Percentiles rank a stretch among this genome's conserved stretches.
Evolutionary conservation across 2,329 filamentous ascomycete genomes (phyloP).

Genomic region (Exserohilum rostratum): DNA sequence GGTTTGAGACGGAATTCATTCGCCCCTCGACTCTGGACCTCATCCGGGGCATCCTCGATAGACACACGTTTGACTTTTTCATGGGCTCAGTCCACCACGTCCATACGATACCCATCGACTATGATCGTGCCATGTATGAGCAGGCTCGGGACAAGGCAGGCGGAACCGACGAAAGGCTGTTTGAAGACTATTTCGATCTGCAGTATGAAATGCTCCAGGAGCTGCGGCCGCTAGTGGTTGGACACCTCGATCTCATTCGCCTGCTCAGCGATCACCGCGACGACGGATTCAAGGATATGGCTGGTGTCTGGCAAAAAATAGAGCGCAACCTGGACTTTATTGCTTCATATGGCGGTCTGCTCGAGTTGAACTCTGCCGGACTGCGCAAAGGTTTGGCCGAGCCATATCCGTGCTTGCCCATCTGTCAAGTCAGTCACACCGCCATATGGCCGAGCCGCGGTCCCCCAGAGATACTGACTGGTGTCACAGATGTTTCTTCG

Average conservation of each 20-base stretch:
- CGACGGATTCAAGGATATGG: slow-evolving; percentile 63
- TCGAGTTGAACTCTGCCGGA: slow-evolving; percentile 89
- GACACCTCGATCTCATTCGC: slow-evolving; percentile 92
- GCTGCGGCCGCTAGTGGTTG: slow-evolving; percentile 78
- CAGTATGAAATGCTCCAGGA: slow-evolving; percentile 80
- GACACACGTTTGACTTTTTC: slow-evolving; percentile 81
- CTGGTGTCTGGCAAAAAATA: slow-evolving; percentile 74
- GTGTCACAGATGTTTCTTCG: slow-evolving; percentile 68
- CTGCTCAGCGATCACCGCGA: slow-evolving; percentile 75
- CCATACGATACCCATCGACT: slow-evolving; percentile 86
- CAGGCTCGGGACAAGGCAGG: slow-evolving; percentile 62
- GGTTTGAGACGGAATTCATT: slow-evolving; percentile 94
- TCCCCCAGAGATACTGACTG: slow-evolving; percentile 22
- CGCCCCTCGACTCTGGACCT: slow-evolving; percentile 67
- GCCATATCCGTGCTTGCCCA: slow-evolving; percentile 81
- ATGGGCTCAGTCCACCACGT: slow-evolving; percentile 93
- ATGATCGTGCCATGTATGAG: slow-evolving; percentile 71
- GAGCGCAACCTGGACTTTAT: slow-evolving; percentile 75
- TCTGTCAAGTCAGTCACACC: slow-evolving; percentile 70
- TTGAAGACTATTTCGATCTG: slow-evolving; percentile 84
- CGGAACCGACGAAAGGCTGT: slow-evolving; percentile 68
- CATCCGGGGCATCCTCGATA: slow-evolving; percentile 64
- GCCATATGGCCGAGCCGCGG: slow-evolving; percentile 11
- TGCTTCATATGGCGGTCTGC: slow-evolving; percentile 74
- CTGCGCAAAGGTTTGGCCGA: slow-evolving; percentile 88